Conservation (phyloP, 2,329 filamentous ascomycete species). For the Botrytis galanthina region DNA sequence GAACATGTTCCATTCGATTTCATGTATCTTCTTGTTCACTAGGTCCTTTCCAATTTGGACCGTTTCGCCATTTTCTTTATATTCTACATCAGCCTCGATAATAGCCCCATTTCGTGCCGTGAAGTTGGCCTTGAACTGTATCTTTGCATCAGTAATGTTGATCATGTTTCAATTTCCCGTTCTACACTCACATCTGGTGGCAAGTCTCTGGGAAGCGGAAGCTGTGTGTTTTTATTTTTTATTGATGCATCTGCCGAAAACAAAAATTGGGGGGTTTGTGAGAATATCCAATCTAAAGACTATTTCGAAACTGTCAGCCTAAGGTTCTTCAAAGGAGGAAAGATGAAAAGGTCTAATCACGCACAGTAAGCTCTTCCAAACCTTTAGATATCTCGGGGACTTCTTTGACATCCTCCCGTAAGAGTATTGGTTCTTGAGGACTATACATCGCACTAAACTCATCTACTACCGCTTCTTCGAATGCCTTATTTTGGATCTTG, state of each 20-base stretch:
- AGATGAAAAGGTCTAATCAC: conserved; percentile 26
- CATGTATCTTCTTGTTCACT: conserved; percentile 43
- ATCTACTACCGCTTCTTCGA: conserved; percentile 53
- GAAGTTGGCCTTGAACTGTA: conserved; percentile 25
- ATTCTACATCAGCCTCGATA: conserved; percentile 23
- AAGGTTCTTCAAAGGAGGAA: conserved; percentile 2
- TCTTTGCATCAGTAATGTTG: conserved; percentile 10
- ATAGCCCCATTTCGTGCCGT: conserved; percentile 31
- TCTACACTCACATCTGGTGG: conserved; percentile 15
- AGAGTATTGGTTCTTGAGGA: conserved; percentile 38
- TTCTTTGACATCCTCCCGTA: conserved; percentile 39
- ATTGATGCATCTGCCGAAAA: conserved; percentile 55
- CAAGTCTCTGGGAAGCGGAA: conserved; percentile 8
- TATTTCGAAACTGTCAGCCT: conserved; percentile 38
- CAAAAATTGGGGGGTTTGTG: conserved; percentile 81
- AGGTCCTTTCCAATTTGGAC: neutral
- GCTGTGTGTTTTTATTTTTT: neutral
- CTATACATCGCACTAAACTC: conserved; percentile 71
- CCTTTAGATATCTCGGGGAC: conserved; percentile 59
- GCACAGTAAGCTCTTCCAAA: conserved; percentile 59
- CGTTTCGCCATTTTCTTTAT: neutral
- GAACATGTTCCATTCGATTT: conserved; percentile 44
- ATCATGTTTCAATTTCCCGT: neutral
- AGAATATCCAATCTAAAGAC: conserved; percentile 74
- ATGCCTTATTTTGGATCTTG: conserved; percentile 51